phyloP scores from a whole-genome alignment of 768 basidiomycete species.

The Exsudoporus frostii region DNA sequence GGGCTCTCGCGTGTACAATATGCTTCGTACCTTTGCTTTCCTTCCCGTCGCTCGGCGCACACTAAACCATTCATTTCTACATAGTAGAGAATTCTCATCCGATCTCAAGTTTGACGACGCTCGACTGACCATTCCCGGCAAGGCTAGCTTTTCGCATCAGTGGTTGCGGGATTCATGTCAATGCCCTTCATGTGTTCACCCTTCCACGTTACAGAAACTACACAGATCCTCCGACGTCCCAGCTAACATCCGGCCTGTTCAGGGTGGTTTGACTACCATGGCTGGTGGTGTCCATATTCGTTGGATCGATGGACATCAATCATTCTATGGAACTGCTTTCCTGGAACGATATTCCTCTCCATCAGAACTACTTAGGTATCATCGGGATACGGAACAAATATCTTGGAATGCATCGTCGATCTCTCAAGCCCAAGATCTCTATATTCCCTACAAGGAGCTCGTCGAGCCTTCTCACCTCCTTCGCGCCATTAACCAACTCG shows the following conservation, averaged over 20 bases:
- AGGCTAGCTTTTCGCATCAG: slow-evolving; percentile 53
- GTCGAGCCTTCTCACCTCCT: slow-evolving; percentile 44
- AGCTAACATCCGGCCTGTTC: slow-evolving; percentile 42
- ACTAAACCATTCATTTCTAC: neutral
- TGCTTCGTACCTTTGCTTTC: slow-evolving; percentile 6
- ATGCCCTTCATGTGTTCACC: slow-evolving; percentile 70
- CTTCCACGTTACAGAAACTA: slow-evolving; percentile 74
- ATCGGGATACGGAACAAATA: slow-evolving; percentile 37
- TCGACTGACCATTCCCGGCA: slow-evolving; percentile 29
- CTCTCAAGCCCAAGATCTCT: slow-evolving; percentile 41
- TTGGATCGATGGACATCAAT: slow-evolving; percentile 62
- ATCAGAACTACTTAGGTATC: slow-evolving; percentile 37
- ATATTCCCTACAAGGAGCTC: slow-evolving; percentile 54
- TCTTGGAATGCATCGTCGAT: slow-evolving; percentile 49
- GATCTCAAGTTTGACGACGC: slow-evolving; percentile 8
- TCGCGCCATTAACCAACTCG: slow-evolving; percentile 63
- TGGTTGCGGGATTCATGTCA: slow-evolving; percentile 89
- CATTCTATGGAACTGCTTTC: slow-evolving; percentile 49
- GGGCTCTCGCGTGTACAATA: neutral
- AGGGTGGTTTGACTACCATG: slow-evolving; percentile 40
- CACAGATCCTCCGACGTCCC: slow-evolving; percentile 67
- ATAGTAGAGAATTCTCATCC: slow-evolving; percentile 6
- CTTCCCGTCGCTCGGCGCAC: neutral
- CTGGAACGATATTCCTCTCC: slow-evolving; percentile 47
- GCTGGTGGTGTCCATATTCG: slow-evolving; percentile 45